phyloP scores from a whole-genome alignment of 2,329 filamentous ascomycete genomes.

The Leptographium flavum region DNA sequence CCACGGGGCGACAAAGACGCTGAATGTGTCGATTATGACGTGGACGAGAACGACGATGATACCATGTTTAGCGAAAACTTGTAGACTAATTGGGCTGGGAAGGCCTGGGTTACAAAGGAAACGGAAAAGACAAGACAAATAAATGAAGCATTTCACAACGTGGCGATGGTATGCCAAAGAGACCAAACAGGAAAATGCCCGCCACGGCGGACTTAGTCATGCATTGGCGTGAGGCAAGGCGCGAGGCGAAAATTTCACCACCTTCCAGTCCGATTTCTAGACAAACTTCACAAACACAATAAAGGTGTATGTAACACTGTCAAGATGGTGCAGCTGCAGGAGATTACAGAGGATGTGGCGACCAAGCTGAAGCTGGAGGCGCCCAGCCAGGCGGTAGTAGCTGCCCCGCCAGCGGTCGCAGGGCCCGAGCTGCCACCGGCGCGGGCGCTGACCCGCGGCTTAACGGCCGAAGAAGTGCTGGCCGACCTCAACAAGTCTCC shows the following conservation, averaged over 20 bases:
- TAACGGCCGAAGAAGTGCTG: slow-evolving; percentile 40
- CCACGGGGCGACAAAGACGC: slow-evolving; percentile 9
- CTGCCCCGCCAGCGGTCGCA: not conserved
- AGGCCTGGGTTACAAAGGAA: no score
- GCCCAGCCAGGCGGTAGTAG: not conserved
- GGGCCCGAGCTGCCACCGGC: slow-evolving; percentile 31
- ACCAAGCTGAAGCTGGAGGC: slow-evolving; percentile 5
- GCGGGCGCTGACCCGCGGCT: slow-evolving; percentile 24
- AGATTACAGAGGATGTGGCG: slow-evolving; percentile 9
- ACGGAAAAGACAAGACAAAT: not conserved
- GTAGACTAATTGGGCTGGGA: no score
- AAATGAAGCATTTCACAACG: no score
- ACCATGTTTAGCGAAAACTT: no score
- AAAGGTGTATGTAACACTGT: not conserved
- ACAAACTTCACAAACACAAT: not conserved
- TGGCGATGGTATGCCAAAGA: no score
- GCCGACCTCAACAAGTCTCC: slow-evolving; percentile 50
- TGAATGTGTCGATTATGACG: no score
- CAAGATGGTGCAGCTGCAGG: slow-evolving; percentile 11
- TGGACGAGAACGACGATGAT: not conserved
- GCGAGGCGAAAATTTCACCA: no score
- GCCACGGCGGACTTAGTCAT: no score
- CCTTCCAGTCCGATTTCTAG: no score
- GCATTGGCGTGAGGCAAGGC: no score
- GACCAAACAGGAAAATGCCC: no score